Percentiles rank a stretch among this genome's conserved stretches.
Evolutionary conservation across 2,329 filamentous ascomycete species (phyloP).

Genomic region (Trichoderma semiorbis): DNA sequence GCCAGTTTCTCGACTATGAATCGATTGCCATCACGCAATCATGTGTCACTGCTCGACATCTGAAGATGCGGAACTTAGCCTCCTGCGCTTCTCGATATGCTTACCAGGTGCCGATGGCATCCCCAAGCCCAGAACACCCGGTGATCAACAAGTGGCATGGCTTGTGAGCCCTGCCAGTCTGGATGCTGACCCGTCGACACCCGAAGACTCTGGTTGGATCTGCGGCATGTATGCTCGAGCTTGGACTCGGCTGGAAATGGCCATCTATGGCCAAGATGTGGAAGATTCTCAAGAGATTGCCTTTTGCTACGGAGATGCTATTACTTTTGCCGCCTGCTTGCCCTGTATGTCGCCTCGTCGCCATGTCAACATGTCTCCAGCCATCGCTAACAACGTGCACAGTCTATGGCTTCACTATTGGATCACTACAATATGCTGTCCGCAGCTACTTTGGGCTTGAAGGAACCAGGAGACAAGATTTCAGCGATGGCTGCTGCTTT

Average conservation of each 20-base stretch:
- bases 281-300: slow-evolving; percentile 19
- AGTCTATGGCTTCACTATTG: slow-evolving; percentile 33
- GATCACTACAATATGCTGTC: slow-evolving; percentile 30
- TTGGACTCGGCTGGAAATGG: slow-evolving; percentile 24
- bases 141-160: background rate
- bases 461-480: slow-evolving; percentile 27
- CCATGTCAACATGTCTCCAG: no score
- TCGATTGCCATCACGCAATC: background rate
- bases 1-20: background rate
- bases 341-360: slow-evolving; percentile 25
- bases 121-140: background rate
- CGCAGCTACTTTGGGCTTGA: slow-evolving; percentile 34
- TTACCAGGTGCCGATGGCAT: background rate
- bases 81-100: background rate
- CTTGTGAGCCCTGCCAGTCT: background rate
- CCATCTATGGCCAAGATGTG: slow-evolving; percentile 24
- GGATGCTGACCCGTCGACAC: background rate
- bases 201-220: slow-evolving; percentile 23
- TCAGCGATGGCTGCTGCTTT: slow-evolving; percentile 26
- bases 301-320: slow-evolving; percentile 26
- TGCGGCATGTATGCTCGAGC: slow-evolving; percentile 31
- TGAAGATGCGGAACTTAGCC: background rate
- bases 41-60: background rate
- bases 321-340: slow-evolving; percentile 24
- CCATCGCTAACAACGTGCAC: background rate